Conservation (phyloP, 2,329 filamentous ascomycete genomes). For the Aspergillus versicolor region DNA sequence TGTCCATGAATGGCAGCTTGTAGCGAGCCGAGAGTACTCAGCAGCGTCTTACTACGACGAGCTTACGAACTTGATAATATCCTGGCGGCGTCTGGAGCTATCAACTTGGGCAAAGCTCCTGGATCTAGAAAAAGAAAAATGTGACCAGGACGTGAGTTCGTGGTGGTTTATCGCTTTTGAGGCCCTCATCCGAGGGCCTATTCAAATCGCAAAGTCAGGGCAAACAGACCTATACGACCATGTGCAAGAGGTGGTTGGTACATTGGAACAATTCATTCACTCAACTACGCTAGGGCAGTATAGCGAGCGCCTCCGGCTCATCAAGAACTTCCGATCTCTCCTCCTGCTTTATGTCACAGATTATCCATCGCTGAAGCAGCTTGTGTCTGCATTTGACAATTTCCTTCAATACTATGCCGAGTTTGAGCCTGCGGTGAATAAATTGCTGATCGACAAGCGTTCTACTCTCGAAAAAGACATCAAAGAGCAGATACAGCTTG, state of each 20-base stretch:
- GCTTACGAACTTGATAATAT: constrained; percentile 76
- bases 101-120: constrained; percentile 89
- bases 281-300: constrained; percentile 81
- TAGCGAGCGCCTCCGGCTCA: constrained; percentile 66
- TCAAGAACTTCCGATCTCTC: constrained; percentile 63
- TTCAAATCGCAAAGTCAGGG: constrained; percentile 61
- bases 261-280: constrained; percentile 75
- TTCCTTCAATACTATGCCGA: constrained; percentile 74
- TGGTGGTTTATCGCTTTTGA: constrained; percentile 99
- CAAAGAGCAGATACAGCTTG: constrained; percentile 86
- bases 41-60: constrained; percentile 70
- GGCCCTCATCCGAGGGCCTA: constrained; percentile 73
- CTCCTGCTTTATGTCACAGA: constrained; percentile 62
- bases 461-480: constrained; percentile 82
- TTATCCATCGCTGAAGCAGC: constrained; percentile 56
- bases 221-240: constrained; percentile 64
- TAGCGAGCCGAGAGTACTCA: constrained; percentile 77
- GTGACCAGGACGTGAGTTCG: constrained; percentile 72
- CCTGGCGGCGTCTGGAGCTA: constrained; percentile 87
- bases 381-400: constrained; percentile 68
- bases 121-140: constrained; percentile 76
- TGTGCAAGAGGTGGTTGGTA: constrained; percentile 67
- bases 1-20: constrained; percentile 92
- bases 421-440: constrained; percentile 65
- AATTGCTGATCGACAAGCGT: constrained; percentile 67